These are phyloP conservation scores for Marvania coccoides DNA, from an alignment of 139 green algal species.

Conservation along the genomic window DNA sequence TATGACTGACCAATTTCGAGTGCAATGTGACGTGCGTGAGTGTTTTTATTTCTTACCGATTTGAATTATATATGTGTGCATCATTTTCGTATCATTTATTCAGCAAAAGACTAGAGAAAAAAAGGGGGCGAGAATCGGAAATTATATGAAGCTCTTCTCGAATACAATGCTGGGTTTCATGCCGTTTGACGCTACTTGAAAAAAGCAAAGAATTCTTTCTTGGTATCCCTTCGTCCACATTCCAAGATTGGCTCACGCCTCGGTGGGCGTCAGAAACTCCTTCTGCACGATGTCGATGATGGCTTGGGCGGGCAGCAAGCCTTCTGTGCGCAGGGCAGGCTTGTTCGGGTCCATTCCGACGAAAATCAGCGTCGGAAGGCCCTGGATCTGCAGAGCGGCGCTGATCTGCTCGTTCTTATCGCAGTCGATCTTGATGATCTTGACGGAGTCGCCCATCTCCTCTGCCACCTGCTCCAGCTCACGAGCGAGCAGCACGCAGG, in stretches of 20 bases:
- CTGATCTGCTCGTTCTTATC: slow-evolving; percentile 82
- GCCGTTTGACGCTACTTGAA: too few relatives aligned
- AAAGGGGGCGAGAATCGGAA: too few relatives aligned
- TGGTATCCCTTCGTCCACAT: not conserved
- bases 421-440: slow-evolving; percentile 89
- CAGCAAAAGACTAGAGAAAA: not conserved
- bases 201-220: not conserved
- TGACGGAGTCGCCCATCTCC: slow-evolving; percentile 60
- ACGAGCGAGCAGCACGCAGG: slow-evolving; percentile 64
- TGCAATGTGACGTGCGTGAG: not conserved
- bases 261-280: not conserved
- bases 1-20: not conserved
- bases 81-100: not conserved
- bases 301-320: slow-evolving; percentile 62
- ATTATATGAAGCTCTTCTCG: too few relatives aligned
- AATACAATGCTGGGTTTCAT: too few relatives aligned
- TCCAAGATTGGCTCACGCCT: too few relatives aligned
- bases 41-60: not conserved
- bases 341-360: slow-evolving; percentile 77
- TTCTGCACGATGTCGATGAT: slow-evolving; percentile 11
- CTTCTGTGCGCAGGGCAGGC: slow-evolving; percentile 85
- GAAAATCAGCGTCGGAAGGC: slow-evolving; percentile 91
- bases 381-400: slow-evolving; percentile 74
- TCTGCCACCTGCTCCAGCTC: slow-evolving; percentile 71
- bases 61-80: not conserved